phyloP scores from a whole-genome alignment of 2,329 filamentous ascomycete species.

The Fusarium newnesense region DNA sequence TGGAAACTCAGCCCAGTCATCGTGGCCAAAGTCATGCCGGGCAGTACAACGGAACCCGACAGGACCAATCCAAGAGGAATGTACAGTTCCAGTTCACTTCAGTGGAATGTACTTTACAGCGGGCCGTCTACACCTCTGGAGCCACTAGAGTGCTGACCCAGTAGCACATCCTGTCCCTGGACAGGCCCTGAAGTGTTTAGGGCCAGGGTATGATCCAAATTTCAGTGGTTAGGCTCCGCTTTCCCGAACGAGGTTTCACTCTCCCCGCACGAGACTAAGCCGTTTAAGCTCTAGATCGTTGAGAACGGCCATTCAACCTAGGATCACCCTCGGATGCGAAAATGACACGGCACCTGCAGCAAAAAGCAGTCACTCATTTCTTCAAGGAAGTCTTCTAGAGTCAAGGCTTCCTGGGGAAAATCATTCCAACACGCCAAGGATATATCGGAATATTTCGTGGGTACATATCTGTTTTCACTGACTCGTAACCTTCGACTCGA shows the following conservation, averaged over 20 bases:
- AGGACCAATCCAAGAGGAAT: slow-evolving; percentile 6
- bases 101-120: slow-evolving; percentile 18
- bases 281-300: slow-evolving; percentile 33
- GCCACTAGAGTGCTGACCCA: slow-evolving; percentile 17
- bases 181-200: not conserved
- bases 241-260: slow-evolving; percentile 41
- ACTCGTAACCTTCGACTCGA: not conserved
- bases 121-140: not conserved
- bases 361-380: not conserved
- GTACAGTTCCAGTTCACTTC: not conserved
- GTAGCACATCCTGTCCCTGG: slow-evolving; percentile 24
- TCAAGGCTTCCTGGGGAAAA: slow-evolving; percentile 25
- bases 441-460: not conserved
- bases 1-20: not conserved
- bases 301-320: slow-evolving; percentile 9
- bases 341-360: slow-evolving; percentile 36
- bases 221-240: slow-evolving; percentile 33
- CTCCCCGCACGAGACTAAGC: slow-evolving; percentile 44
- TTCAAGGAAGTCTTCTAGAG: not conserved
- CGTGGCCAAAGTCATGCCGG: not conserved
- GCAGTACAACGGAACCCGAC: not conserved
- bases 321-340: slow-evolving; percentile 26
- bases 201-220: slow-evolving; percentile 24
- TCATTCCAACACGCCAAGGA: slow-evolving; percentile 12
- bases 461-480: not conserved